These are phyloP conservation scores for Globisporangium paddicum DNA, from an alignment of 352 stramenopile genomes.

Conservation along the genomic window DNA sequence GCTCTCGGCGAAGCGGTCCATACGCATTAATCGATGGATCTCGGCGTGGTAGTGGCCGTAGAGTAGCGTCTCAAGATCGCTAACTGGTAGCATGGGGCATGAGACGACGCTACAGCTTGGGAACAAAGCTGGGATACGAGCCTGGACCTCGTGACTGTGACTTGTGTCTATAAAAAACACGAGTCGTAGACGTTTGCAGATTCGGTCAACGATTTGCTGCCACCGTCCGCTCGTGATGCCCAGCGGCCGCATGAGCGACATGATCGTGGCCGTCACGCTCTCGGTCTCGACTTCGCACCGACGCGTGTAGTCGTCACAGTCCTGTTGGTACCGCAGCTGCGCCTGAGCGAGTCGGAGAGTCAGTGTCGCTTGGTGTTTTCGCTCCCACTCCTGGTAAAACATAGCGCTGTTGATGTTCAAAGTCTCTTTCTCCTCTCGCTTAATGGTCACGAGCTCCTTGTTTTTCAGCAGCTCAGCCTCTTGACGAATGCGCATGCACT, in stretches of 20 bases:
- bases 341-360: slow-evolving; percentile 21
- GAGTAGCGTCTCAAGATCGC: slow-evolving; percentile 26
- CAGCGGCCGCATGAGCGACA: slow-evolving; percentile 65
- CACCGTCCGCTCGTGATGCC: slow-evolving; percentile 68
- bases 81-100: slow-evolving; percentile 16
- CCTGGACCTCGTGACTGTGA: slow-evolving; percentile 12
- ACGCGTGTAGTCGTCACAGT: slow-evolving; percentile 51
- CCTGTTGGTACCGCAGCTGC: slow-evolving; percentile 56
- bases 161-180: slow-evolving; percentile 36
- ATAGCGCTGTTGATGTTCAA: slow-evolving; percentile 11
- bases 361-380: slow-evolving; percentile 24
- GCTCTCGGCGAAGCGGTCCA: not conserved
- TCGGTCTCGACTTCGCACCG: slow-evolving; percentile 66
- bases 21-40: slow-evolving; percentile 19
- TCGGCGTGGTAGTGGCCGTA: slow-evolving; percentile 48
- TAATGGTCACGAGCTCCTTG: slow-evolving; percentile 16
- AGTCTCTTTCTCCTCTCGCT: slow-evolving; percentile 32
- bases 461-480: slow-evolving; percentile 28
- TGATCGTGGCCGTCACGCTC: slow-evolving; percentile 65
- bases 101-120: slow-evolving; percentile 25
- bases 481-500: slow-evolving; percentile 27
- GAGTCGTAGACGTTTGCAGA: slow-evolving; percentile 43
- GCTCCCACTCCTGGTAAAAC: slow-evolving; percentile 36
- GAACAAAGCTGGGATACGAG: slow-evolving; percentile 25
- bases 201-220: slow-evolving; percentile 53